Evolutionary conservation across 139 green algal genomes (phyloP).

Genomic region (Protoeuglena noctilucae): DNA sequence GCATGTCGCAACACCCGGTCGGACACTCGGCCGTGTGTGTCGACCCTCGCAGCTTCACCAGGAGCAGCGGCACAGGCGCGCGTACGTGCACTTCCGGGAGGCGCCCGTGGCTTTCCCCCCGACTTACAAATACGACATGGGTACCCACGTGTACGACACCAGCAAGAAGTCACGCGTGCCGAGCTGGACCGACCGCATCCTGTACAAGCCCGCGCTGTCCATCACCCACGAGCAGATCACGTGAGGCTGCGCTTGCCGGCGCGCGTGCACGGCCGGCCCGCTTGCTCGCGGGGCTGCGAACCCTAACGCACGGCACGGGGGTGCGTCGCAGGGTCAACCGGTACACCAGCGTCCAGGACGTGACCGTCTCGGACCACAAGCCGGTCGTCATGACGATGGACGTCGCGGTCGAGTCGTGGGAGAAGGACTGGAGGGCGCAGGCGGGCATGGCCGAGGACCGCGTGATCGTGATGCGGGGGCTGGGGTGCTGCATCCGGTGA

Average conservation of each 20-base stretch:
- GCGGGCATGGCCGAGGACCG: too few species aligned
- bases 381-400: constrained; percentile 1
- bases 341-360: neutral
- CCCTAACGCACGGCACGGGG: neutral
- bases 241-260: neutral
- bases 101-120: constrained; percentile 7
- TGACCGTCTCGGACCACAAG: constrained; percentile 6
- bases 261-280: neutral
- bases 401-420: neutral
- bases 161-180: constrained; percentile 7
- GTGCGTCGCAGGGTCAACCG: neutral
- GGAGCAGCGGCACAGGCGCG: neutral
- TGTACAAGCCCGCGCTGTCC: constrained; percentile 2
- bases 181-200: constrained; percentile 13
- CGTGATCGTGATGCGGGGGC: too few species aligned
- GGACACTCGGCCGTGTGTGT: too few species aligned
- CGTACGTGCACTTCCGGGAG: constrained; percentile 6
- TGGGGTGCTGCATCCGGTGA: too few species aligned
- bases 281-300: neutral
- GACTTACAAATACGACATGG: constrained; percentile 17
- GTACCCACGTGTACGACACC: constrained; percentile 12
- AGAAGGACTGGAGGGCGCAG: too few species aligned
- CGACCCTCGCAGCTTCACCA: too few species aligned
- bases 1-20: too few species aligned
- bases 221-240: neutral